Conservation (phyloP, 257 asterid genomes). For the Nicotiana benthamiana region DNA sequence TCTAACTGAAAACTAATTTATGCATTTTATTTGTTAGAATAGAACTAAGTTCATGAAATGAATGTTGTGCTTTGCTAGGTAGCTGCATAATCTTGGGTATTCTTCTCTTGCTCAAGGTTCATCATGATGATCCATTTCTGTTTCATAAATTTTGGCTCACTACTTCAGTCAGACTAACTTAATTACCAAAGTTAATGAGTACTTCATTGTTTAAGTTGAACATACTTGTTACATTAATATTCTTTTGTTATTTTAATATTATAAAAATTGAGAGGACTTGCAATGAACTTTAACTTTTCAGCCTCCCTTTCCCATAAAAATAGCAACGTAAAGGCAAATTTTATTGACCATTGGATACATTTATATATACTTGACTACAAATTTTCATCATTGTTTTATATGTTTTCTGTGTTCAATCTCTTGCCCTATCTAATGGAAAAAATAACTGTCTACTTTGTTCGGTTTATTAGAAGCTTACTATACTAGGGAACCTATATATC, state of each 20-base stretch:
- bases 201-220: neutral
- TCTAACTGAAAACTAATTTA: neutral
- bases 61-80: neutral
- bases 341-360: too few relatives aligned
- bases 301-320: neutral
- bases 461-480: neutral
- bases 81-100: neutral
- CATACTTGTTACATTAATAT: neutral
- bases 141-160: neutral
- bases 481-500: neutral
- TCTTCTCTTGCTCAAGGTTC: neutral
- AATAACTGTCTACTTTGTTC: neutral
- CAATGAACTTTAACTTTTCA: neutral
- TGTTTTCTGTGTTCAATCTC: neutral
- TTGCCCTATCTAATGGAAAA: neutral
- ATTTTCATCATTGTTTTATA: neutral
- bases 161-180: neutral
- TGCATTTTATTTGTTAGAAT: neutral
- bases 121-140: neutral
- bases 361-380: neutral
- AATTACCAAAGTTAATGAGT: neutral
- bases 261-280: neutral
- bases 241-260: neutral
- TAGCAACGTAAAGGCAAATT: neutral
- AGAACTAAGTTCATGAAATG: neutral